Percentiles rank a stretch among this genome's conserved stretches.
These are phyloP conservation scores for Volvox reticuliferus DNA, from an alignment of 139 green algal species.

Conservation along the genomic window DNA sequence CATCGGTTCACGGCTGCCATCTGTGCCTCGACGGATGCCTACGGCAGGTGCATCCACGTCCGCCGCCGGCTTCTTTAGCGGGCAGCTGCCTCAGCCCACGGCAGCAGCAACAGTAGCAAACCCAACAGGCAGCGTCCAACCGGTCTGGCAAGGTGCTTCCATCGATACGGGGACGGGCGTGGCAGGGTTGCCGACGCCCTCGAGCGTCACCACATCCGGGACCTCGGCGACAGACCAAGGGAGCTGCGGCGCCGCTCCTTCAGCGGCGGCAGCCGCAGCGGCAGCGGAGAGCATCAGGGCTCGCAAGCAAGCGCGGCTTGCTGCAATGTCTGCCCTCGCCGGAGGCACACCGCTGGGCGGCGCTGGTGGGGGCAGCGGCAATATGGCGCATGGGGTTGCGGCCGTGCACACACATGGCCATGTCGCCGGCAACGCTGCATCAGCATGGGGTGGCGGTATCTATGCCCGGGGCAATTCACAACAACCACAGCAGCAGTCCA, in stretches of 20 bases:
- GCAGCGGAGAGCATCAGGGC: background rate
- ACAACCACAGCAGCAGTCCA: background rate
- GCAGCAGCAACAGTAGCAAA: background rate
- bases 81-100: constrained; percentile 5
- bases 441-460: background rate
- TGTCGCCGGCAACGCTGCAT: background rate
- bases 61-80: background rate
- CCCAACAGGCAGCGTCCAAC: background rate
- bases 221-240: background rate
- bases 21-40: background rate
- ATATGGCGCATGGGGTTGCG: background rate
- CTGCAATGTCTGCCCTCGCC: constrained; percentile 31
- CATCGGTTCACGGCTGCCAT: background rate
- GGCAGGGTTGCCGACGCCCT: too few species aligned
- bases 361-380: background rate
- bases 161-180: background rate
- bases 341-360: background rate
- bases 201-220: background rate
- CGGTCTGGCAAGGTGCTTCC: background rate
- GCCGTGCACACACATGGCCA: background rate
- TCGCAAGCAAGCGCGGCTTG: background rate
- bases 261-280: background rate
- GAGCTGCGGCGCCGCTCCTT: background rate
- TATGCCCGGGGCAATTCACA: constrained; percentile 19
- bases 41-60: background rate